These are phyloP conservation scores for Trametes pubescens DNA, from an alignment of 1,284 basidiomycete species.

Conservation along the genomic window DNA sequence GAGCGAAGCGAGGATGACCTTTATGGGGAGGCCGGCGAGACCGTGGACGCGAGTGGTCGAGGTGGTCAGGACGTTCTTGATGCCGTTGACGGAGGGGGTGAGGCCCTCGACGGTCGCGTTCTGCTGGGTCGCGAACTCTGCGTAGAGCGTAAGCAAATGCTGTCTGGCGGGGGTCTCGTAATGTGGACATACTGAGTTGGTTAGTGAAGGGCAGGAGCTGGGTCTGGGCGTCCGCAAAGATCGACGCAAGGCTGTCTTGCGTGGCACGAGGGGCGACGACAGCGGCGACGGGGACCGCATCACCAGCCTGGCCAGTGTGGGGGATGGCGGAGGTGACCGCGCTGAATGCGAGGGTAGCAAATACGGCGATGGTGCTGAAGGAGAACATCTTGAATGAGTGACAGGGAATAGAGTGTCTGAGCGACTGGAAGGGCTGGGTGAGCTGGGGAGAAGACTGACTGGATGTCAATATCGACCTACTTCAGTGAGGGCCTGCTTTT, in stretches of 20 bases:
- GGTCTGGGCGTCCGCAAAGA: slow-evolving; percentile 37
- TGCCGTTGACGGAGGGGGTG: slow-evolving; percentile 39
- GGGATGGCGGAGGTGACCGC: slow-evolving; percentile 37
- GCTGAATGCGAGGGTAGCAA: slow-evolving; percentile 49
- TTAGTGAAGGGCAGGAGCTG: slow-evolving; percentile 38
- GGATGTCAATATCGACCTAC: slow-evolving; percentile 30
- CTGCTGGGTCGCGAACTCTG: slow-evolving; percentile 42
- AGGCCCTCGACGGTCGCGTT: slow-evolving; percentile 45
- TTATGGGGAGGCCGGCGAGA: slow-evolving; percentile 44
- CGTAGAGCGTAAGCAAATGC: slow-evolving; percentile 4
- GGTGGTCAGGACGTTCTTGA: slow-evolving; percentile 42
- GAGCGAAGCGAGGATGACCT: slow-evolving; percentile 44
- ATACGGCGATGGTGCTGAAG: slow-evolving; percentile 49
- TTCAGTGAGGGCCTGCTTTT: slow-evolving; percentile 3
- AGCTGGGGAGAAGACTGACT: slow-evolving; percentile 25
- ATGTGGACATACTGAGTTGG: slow-evolving; percentile 44
- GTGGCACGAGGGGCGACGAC: slow-evolving; percentile 23
- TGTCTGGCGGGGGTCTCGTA: background rate
- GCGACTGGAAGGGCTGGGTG: slow-evolving; percentile 21
- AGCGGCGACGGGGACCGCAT: slow-evolving; percentile 20
- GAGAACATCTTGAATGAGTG: slow-evolving; percentile 50
- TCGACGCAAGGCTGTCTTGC: slow-evolving; percentile 31
- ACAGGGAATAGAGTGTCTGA: slow-evolving; percentile 45
- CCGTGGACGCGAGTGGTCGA: slow-evolving; percentile 45
- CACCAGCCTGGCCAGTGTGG: slow-evolving; percentile 18